Evolutionary conservation across 1,139 yeast species (phyloP), one percentile per base, ranked within the genome.

Genomic region (Blastobotrys petasosporus): DNA sequence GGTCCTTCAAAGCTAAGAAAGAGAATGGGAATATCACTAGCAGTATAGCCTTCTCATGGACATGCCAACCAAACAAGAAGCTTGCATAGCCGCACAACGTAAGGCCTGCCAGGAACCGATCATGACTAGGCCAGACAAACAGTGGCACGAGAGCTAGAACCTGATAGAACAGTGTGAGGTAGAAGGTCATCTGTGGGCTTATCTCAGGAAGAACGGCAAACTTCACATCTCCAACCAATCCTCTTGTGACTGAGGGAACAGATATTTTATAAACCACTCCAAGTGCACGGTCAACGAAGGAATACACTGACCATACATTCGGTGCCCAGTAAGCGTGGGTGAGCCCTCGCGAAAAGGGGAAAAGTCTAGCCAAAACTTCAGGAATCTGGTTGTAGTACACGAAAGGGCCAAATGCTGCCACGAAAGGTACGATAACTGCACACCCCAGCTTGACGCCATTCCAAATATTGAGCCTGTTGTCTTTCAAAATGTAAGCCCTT

Each of bases 321-420:
- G 98, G 98, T 0, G 98, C 98, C 98, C 98, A 92, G 67, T 94
- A 94, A 0, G 97, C 97, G 65, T 94, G 98, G 4, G 97, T 92
- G 35, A 94, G 73, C 1, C 98, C 98, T 60, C 98, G 75, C 43
- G 95, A 84, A 61, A 92, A 92, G 4, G 98, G 98, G 66, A 92
- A 92, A 35, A 94, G 67, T 42, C 98, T 71, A 4, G 70, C 63
- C 10, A 86, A 43, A 13, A 92, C 67, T 52, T 86, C 79, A 1
- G 85, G 84, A 44, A 85, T 60, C 37, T 82, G 84, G 5, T 74
- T 71, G 56, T 78, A 71, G 60, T 80, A 79, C 10, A 75, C 66
- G 60, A 88, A 88, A 0, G 98, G 99, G 0, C 74, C 85, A 67
- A 94, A 87, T 6, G 96, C 90, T 2, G 80, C 59, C 0, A 69